Evolutionary conservation across 768 basidiomycete genomes (phyloP).

Genomic region (Mycena vitilis): DNA sequence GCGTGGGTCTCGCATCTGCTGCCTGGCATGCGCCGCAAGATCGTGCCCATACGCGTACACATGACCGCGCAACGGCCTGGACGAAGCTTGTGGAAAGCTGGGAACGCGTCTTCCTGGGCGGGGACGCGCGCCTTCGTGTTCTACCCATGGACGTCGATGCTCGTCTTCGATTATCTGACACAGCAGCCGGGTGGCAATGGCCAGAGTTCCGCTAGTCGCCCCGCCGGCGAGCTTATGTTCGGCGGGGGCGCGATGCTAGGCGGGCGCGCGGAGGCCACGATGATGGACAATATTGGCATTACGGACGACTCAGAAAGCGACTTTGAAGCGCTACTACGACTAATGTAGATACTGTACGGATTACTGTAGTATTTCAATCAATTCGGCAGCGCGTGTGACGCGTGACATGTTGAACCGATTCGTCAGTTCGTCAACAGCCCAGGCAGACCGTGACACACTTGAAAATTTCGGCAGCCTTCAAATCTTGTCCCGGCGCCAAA

Average conservation of each 20-base stretch:
- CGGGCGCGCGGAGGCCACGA: slow-evolving; percentile 39
- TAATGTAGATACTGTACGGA: too few relatives aligned
- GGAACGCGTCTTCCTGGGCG: slow-evolving; percentile 40
- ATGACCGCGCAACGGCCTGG: slow-evolving; percentile 78
- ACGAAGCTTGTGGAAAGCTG: slow-evolving; percentile 39
- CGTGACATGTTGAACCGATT: too few relatives aligned
- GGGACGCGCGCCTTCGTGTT: slow-evolving; percentile 72
- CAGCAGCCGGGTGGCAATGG: slow-evolving; percentile 54
- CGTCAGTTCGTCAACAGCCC: too few relatives aligned
- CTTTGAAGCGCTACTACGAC: slow-evolving; percentile 50
- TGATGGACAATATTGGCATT: slow-evolving; percentile 43
- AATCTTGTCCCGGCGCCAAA: too few relatives aligned
- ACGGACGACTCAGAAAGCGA: slow-evolving; percentile 47
- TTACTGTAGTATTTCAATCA: too few relatives aligned
- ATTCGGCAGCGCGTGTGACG: too few relatives aligned
- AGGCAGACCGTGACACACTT: too few relatives aligned
- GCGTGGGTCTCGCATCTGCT: slow-evolving; percentile 84
- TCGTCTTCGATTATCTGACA: slow-evolving; percentile 76
- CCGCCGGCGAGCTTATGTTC: slow-evolving; percentile 68
- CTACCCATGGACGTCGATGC: slow-evolving; percentile 53
- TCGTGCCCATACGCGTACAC: slow-evolving; percentile 67
- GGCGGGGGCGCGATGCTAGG: slow-evolving; percentile 63
- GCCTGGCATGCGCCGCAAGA: slow-evolving; percentile 67
- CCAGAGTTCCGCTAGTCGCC: too few relatives aligned
- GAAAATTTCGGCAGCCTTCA: too few relatives aligned